Evolutionary conservation across 108 stramenopile species (phyloP).

Genomic region (Fistulifera solaris): DNA sequence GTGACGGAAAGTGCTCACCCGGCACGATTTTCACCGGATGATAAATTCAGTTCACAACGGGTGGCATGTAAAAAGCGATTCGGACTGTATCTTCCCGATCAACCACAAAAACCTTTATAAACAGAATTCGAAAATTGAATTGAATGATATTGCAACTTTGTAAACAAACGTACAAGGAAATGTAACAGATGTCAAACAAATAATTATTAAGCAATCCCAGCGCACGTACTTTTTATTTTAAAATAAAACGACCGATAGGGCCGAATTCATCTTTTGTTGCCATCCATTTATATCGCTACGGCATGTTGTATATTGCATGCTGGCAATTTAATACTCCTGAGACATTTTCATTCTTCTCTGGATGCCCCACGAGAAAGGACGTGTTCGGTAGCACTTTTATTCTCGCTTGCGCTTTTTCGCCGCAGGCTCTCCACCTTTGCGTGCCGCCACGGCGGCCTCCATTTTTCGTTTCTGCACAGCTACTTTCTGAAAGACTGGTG

Average conservation of each 20-base stretch:
- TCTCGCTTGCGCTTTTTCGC: slow-evolving; percentile 3
- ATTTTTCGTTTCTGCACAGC: slow-evolving; percentile 86
- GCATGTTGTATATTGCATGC: too few species aligned
- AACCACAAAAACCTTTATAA: slow-evolving; percentile 65
- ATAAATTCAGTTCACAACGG: slow-evolving; percentile 95
- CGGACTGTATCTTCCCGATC: slow-evolving; percentile 90
- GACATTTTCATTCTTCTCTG: too few species aligned
- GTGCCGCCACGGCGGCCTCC: slow-evolving; percentile 37
- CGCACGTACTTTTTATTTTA: not conserved
- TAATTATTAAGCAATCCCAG: not conserved
- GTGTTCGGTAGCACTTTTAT: not conserved
- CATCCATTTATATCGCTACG: too few species aligned
- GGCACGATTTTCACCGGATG: slow-evolving; percentile 98
- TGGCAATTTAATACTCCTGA: too few species aligned
- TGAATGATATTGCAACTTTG: not conserved
- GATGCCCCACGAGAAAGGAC: too few species aligned
- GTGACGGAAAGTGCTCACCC: slow-evolving; percentile 92
- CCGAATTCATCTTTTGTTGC: too few species aligned
- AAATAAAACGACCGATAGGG: too few species aligned
- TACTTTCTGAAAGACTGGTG: slow-evolving; percentile 93
- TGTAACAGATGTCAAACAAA: not conserved
- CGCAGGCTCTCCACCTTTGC: slow-evolving; percentile 8
- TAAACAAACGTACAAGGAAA: not conserved
- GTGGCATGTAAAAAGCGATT: slow-evolving; percentile 96
- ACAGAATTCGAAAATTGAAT: not conserved